Base-by-base conservation (phyloP, 257 asterid species). In the Dorcoceras hygrometricum region DNA sequence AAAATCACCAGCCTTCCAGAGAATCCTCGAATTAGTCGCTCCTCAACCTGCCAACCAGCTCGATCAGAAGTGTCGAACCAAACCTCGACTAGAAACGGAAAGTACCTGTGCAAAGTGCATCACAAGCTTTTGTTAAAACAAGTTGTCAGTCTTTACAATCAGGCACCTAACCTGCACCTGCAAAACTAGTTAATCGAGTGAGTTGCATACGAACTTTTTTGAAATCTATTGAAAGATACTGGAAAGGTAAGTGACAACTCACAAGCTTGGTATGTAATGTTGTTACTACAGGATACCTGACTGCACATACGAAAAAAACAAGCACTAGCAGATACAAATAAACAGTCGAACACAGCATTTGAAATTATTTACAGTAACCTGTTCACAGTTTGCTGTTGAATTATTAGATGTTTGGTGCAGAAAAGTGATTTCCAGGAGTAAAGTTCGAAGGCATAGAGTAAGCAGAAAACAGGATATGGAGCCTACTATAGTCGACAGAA, bases 81-180 rank as follows among this genome's bases (percentile, higher is more conserved):
- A 62, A 66, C 75, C 57, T 60, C 20, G 63, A 60, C 64, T 65
- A 63, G 66, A 71, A 59, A 28, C 74, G 5, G 54, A 48, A 62
- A 34, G 46, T 27, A 91, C 98, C 98, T 89, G 96, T 91, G 85
- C 80, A 89, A 77, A 79, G 77, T 80, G 75, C 89, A 88, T 62
- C 59, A 79, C 63, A 84, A 91, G 71, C 78, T 56, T 69, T 72
- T 60, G 69, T 82, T 76, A 83, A 76, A 73, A 79, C 25, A 75
- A 65, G 34, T 55, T 53, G 72, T 65, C 72, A 58, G 73, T 75
- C 84, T 64, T 65, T 74, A 43, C 64, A 80, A 73, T 85, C 96
- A 86, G 87, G 91, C 20, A 46, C 54, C 54, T 83, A 77, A 75
- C 95, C 96, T 89, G 98, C 81, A 85, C 94, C 98, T 91, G 98